These are phyloP conservation scores for Phytophthora pistaciae DNA, from an alignment of 352 stramenopile genomes.

Conservation along the genomic window DNA sequence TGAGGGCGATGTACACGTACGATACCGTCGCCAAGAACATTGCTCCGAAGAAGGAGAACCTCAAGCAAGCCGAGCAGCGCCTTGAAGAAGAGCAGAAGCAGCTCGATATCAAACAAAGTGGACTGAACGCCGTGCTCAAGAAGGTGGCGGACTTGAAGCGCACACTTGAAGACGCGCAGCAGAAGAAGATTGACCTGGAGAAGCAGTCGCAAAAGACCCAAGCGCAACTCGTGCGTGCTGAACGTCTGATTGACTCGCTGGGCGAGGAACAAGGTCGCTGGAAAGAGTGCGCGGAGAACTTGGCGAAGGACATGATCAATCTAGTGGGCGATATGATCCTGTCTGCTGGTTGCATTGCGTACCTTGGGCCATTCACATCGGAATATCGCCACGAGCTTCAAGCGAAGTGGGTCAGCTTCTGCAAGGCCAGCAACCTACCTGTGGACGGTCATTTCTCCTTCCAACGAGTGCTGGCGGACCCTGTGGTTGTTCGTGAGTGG, in stretches of 20 bases:
- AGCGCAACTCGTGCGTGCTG: conserved; percentile 90
- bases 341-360: conserved; percentile 93
- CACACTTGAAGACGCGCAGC: conserved; percentile 88
- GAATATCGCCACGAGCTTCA: conserved; percentile 89
- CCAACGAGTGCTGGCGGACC: conserved; percentile 83
- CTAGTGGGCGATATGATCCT: conserved; percentile 95
- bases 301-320: conserved; percentile 90
- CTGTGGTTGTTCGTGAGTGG: conserved; percentile 92
- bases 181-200: conserved; percentile 95
- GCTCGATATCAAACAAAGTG: conserved; percentile 90
- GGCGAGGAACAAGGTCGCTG: conserved; percentile 92
- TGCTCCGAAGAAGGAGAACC: conserved; percentile 93
- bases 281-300: conserved; percentile 81
- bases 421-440: conserved; percentile 80
- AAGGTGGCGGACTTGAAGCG: conserved; percentile 91
- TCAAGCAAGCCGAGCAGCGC: conserved; percentile 88
- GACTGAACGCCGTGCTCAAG: conserved; percentile 79
- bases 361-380: conserved; percentile 92
- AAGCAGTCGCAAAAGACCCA: conserved; percentile 88
- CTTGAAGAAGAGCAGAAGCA: conserved; percentile 88
- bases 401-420: conserved; percentile 85
- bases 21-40: conserved; percentile 95
- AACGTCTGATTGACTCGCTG: conserved; percentile 91
- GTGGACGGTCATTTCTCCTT: conserved; percentile 90
- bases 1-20: conserved; percentile 94